These are phyloP conservation scores for Mucor circinelloides DNA, from an alignment of 371 early-diverging fungal species.

Conservation along the genomic window DNA sequence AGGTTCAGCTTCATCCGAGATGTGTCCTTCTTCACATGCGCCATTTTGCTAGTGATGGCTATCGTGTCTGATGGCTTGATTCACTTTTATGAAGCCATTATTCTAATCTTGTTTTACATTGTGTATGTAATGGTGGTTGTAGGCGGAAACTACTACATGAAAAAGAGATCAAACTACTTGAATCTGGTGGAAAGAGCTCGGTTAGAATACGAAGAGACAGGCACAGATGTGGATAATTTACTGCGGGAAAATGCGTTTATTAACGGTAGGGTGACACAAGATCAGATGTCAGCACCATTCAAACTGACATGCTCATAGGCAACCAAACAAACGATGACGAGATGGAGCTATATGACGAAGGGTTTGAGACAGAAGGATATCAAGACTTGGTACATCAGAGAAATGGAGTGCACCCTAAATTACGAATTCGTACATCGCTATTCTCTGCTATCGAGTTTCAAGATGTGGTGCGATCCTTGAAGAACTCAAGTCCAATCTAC, in stretches of 20 bases:
- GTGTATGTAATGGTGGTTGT: conserved; percentile 64
- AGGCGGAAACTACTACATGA: conserved; percentile 55
- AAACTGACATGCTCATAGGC: conserved; percentile 11
- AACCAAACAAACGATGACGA: conserved; percentile 32
- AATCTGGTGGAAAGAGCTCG: conserved; percentile 47
- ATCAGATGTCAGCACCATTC: background rate
- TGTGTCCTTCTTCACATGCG: conserved; percentile 68
- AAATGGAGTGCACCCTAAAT: conserved; percentile 33
- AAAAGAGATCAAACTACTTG: conserved; percentile 37
- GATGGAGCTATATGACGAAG: conserved; percentile 53
- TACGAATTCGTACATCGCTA: conserved; percentile 45
- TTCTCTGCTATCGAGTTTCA: conserved; percentile 60
- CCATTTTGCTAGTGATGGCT: conserved; percentile 58
- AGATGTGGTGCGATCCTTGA: conserved; percentile 53
- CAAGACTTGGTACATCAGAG: conserved; percentile 28
- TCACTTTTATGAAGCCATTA: conserved; percentile 59
- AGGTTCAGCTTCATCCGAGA: conserved; percentile 72
- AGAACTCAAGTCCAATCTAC: conserved; percentile 26
- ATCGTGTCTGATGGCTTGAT: conserved; percentile 67
- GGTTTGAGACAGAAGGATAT: conserved; percentile 51
- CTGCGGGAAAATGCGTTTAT: conserved; percentile 33
- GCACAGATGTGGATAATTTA: conserved; percentile 43
- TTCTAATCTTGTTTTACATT: conserved; percentile 56
- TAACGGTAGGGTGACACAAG: conserved; percentile 23
- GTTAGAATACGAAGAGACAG: conserved; percentile 49